Evolutionary conservation across 129 eudicot species (phyloP).

Genomic region (Oenanthe sinensis): DNA sequence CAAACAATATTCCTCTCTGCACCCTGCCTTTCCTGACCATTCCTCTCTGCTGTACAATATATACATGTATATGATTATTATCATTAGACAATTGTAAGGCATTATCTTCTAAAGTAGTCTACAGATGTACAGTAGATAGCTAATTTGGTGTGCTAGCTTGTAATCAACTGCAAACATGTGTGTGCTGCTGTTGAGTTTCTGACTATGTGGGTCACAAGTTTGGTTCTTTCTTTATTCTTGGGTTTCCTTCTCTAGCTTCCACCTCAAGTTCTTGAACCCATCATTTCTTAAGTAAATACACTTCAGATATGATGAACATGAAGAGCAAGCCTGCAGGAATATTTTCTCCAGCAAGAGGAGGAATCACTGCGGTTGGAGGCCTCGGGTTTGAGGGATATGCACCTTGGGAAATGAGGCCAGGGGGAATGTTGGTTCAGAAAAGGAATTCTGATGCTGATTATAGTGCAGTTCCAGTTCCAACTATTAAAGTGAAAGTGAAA

Average conservation of each 20-base stretch:
- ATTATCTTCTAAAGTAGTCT: constrained; percentile 2
- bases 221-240: constrained; percentile 62
- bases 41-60: background rate
- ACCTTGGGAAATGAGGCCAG: constrained; percentile 72
- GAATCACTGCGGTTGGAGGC: constrained; percentile 21
- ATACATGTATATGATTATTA: background rate
- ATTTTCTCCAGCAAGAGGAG: constrained; percentile 23
- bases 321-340: constrained; percentile 39
- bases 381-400: constrained; percentile 24
- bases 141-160: constrained; percentile 9
- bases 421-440: constrained; percentile 92
- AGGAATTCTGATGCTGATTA: constrained; percentile 66
- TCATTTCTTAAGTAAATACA: background rate
- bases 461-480: constrained; percentile 32
- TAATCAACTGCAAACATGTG: background rate
- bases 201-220: constrained; percentile 39
- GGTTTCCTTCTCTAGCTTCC: constrained; percentile 59
- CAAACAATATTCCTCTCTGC: constrained; percentile 2
- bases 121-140: background rate
- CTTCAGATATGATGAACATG: constrained; percentile 35
- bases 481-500: constrained; percentile 68
- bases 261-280: constrained; percentile 39
- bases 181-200: constrained; percentile 4
- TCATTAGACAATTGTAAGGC: background rate
- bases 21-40: constrained; percentile 5